A percentile compares a stretch with the other conserved stretches of the same genome.
These are phyloP conservation scores for Blastocladiella emersonii DNA, from an alignment of 371 early-diverging fungal species.

Conservation along the genomic window DNA sequence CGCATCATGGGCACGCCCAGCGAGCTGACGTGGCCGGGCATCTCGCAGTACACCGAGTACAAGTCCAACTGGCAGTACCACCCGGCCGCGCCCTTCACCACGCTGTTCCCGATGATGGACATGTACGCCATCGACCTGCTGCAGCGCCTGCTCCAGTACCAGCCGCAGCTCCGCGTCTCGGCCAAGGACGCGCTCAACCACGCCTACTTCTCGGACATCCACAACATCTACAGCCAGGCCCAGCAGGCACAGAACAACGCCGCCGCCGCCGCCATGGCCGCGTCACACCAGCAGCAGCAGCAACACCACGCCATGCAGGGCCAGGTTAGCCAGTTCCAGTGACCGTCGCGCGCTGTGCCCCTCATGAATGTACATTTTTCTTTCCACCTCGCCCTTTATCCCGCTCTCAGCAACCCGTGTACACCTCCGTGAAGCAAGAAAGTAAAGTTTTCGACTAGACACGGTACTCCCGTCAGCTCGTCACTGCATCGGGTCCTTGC, in stretches of 20 bases:
- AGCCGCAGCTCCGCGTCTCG: conserved; percentile 64
- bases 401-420: too few species aligned
- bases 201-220: conserved; percentile 63
- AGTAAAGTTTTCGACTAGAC: too few species aligned
- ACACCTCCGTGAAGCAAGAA: too few species aligned
- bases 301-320: not conserved
- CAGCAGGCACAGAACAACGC: not conserved
- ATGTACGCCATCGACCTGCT: conserved; percentile 58
- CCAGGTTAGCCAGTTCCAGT: too few species aligned
- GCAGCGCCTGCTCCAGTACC: conserved; percentile 61
- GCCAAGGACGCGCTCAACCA: conserved; percentile 75
- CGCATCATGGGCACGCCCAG: conserved; percentile 75
- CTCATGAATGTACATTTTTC: too few species aligned
- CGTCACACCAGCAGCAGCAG: not conserved
- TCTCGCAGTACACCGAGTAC: conserved; percentile 80
- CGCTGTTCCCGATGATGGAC: conserved; percentile 63
- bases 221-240: not conserved
- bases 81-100: conserved; percentile 46
- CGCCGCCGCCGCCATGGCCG: not conserved
- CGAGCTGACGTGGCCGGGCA: conserved; percentile 73
- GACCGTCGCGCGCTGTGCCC: too few species aligned
- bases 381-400: too few species aligned
- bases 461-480: too few species aligned
- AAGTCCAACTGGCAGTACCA: conserved; percentile 56
- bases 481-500: not conserved